These are phyloP conservation scores for Salvia rosmarinus DNA, from an alignment of 257 asterid species.

Conservation along the genomic window DNA sequence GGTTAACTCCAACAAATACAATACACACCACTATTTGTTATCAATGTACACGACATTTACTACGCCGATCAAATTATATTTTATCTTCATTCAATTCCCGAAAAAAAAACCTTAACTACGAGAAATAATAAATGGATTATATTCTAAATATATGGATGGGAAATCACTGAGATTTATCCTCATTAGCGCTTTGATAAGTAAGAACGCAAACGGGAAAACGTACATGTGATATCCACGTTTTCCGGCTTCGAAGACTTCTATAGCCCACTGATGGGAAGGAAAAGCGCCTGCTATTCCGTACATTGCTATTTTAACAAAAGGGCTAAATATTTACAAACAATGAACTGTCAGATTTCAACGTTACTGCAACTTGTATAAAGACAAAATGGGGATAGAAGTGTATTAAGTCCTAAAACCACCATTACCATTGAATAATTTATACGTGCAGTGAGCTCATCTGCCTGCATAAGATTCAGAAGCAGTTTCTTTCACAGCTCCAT, in stretches of 20 bases:
- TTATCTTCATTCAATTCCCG: too few relatives aligned
- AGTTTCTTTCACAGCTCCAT: constrained; percentile 19
- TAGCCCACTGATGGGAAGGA: background rate
- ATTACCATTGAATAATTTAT: constrained; percentile 25
- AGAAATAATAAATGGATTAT: background rate
- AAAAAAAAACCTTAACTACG: too few relatives aligned
- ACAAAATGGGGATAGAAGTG: background rate
- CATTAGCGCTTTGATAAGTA: background rate
- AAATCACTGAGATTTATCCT: background rate
- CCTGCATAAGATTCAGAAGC: background rate
- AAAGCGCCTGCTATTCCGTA: background rate
- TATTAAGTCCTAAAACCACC: background rate
- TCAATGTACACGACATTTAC: too few relatives aligned
- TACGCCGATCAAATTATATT: too few relatives aligned
- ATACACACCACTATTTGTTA: too few relatives aligned
- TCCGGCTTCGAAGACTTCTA: background rate
- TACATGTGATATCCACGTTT: background rate
- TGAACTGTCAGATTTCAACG: too few relatives aligned
- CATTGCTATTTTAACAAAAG: background rate
- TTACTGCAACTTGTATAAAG: background rate
- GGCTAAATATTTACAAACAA: background rate
- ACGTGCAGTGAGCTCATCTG: background rate
- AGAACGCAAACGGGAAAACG: background rate
- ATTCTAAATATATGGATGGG: background rate
- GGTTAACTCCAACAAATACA: too few relatives aligned